Evolutionary conservation across 331 rosid genomes (phyloP).

Genomic region (Malus hybrid): DNA sequence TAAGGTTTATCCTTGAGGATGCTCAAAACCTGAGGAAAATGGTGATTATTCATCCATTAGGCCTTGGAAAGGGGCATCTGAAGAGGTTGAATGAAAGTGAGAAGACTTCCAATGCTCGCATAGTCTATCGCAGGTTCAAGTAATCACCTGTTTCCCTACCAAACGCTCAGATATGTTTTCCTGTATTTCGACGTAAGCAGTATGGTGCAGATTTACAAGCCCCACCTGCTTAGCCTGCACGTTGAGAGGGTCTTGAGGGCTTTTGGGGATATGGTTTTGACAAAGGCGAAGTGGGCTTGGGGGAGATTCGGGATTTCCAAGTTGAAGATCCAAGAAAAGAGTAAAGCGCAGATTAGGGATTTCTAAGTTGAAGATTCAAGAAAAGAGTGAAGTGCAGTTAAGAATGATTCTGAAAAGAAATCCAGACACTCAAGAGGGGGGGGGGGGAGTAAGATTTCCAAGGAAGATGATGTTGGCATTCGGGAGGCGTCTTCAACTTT

Average conservation of each 20-base stretch:
- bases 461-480: conserved; percentile 17
- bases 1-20: not conserved
- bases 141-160: not conserved
- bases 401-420: conserved; percentile 23
- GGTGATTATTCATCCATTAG: not conserved
- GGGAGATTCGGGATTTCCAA: too few species aligned
- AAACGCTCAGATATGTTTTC: too few species aligned
- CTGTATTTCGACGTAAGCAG: too few species aligned
- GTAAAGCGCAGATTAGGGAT: conserved; percentile 28
- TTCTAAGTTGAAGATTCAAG: conserved; percentile 58
- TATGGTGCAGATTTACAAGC: too few species aligned
- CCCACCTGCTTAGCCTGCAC: too few species aligned
- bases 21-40: not conserved
- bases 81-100: not conserved
- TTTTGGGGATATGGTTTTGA: too few species aligned
- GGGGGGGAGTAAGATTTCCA: conserved; percentile 8
- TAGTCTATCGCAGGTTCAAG: not conserved
- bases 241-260: too few species aligned
- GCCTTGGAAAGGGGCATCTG: not conserved
- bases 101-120: not conserved
- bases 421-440: conserved; percentile 12
- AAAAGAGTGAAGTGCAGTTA: conserved; percentile 32
- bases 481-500: conserved; percentile 43
- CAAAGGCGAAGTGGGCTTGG: too few species aligned
- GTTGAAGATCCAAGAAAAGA: conserved; percentile 52